Percentiles rank a stretch among this genome's conserved stretches.
phyloP scores from a whole-genome alignment of 2,329 filamentous ascomycete genomes.

The Fusarium torulosum region DNA sequence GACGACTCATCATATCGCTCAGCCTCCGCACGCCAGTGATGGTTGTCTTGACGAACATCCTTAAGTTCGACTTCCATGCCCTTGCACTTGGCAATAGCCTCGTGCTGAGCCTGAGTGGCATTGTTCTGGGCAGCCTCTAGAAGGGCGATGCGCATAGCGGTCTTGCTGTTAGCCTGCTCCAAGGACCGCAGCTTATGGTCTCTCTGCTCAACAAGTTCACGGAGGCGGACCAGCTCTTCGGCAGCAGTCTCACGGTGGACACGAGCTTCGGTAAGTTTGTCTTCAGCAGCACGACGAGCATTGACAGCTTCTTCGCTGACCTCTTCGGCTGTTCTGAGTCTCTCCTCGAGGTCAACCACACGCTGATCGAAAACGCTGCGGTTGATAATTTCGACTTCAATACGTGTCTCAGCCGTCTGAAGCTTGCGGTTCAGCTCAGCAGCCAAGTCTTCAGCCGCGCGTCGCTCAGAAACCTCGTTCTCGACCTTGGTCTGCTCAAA shows the following conservation, averaged over 20 bases:
- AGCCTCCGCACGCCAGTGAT: conserved; percentile 72
- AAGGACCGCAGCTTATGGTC: conserved; percentile 73
- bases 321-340: conserved; percentile 72
- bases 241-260: conserved; percentile 75
- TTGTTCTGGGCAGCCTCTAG: conserved; percentile 76
- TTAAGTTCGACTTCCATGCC: conserved; percentile 67
- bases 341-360: conserved; percentile 76
- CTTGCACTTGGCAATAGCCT: conserved; percentile 68
- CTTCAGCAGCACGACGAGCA: conserved; percentile 75
- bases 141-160: conserved; percentile 71
- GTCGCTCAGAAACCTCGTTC: conserved; percentile 62
- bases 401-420: conserved; percentile 68
- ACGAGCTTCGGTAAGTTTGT: conserved; percentile 79
- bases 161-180: conserved; percentile 68
- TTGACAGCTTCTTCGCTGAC: conserved; percentile 74
- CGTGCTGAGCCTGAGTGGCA: conserved; percentile 65
- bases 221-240: conserved; percentile 78
- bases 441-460: conserved; percentile 65
- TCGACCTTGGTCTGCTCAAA: conserved; percentile 63
- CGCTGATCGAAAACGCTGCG: conserved; percentile 70
- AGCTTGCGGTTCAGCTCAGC: conserved; percentile 68
- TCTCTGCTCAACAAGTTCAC: conserved; percentile 75
- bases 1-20: conserved; percentile 68
- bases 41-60: conserved; percentile 67
- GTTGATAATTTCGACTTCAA: conserved; percentile 72